Percentiles rank a stretch among this genome's conserved stretches.
Conservation (phyloP, 305 asterid species). For the Fraxinus greggii region DNA sequence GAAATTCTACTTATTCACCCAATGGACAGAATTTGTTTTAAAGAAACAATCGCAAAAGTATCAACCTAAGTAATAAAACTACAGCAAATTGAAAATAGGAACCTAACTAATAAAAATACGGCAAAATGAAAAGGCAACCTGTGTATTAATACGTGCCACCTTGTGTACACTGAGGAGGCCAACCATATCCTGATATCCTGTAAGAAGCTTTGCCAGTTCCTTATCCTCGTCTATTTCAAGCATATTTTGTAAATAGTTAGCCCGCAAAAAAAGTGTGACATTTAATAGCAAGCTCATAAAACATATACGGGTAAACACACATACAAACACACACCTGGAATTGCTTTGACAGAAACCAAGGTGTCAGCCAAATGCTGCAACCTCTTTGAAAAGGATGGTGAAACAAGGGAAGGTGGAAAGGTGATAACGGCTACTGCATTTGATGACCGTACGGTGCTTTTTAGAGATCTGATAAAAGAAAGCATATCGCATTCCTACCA, state of each 20-base stretch:
- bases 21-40: not conserved
- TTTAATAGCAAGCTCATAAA: not conserved
- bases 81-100: not conserved
- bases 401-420: slow-evolving; percentile 76
- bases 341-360: slow-evolving; percentile 77
- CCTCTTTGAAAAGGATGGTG: slow-evolving; percentile 64
- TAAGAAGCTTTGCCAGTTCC: slow-evolving; percentile 90
- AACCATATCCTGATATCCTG: slow-evolving; percentile 93
- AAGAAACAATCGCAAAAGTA: not conserved
- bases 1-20: not conserved
- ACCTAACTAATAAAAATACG: slow-evolving; percentile 1
- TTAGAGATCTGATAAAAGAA: slow-evolving; percentile 71
- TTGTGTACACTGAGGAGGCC: slow-evolving; percentile 89
- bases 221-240: slow-evolving; percentile 78
- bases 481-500: slow-evolving; percentile 84
- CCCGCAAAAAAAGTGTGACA: not conserved
- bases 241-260: slow-evolving; percentile 17
- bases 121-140: slow-evolving; percentile 42
- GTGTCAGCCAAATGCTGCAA: slow-evolving; percentile 96
- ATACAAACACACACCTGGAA: slow-evolving; percentile 53
- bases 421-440: slow-evolving; percentile 81
- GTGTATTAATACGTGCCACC: slow-evolving; percentile 84
- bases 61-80: not conserved
- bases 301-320: not conserved
- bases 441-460: slow-evolving; percentile 62